These are phyloP conservation scores for Domatiomyces catenatus DNA, from an alignment of 2,329 filamentous ascomycete species.

Conservation along the genomic window DNA sequence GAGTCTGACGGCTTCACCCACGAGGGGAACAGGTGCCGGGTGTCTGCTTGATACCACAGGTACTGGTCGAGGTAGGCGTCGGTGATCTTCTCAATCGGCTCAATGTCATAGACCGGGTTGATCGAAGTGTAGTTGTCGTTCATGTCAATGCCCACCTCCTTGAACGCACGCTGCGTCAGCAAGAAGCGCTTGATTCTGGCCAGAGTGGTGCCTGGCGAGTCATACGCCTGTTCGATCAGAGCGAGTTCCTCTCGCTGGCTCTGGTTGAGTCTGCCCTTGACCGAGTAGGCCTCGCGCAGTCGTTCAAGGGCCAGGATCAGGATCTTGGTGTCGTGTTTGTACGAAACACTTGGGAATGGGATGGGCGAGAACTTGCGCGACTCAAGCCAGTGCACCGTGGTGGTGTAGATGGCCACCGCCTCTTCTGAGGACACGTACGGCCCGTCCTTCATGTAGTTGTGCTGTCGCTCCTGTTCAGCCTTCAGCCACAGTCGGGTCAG, in stretches of 20 bases:
- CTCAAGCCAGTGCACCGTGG: slow-evolving; percentile 96
- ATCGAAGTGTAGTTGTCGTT: slow-evolving; percentile 99
- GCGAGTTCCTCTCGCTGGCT: slow-evolving; percentile 94
- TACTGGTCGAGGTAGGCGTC: slow-evolving; percentile 98
- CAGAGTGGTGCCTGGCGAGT: slow-evolving; percentile 88
- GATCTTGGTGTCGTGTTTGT: slow-evolving; percentile 99
- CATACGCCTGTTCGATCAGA: slow-evolving; percentile 94
- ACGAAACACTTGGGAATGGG: slow-evolving; percentile 94
- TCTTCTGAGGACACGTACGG: slow-evolving; percentile 97
- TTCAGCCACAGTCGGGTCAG: slow-evolving; percentile 93
- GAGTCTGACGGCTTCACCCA: slow-evolving; percentile 99
- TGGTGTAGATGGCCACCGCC: slow-evolving; percentile 96
- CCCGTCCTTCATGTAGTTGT: slow-evolving; percentile 99
- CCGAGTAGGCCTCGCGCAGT: slow-evolving; percentile 86
- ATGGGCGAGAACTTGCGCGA: slow-evolving; percentile 97
- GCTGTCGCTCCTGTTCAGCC: slow-evolving; percentile 92
- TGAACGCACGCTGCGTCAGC: slow-evolving; percentile 92
- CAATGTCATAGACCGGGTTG: slow-evolving; percentile 97
- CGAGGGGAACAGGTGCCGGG: slow-evolving; percentile 87
- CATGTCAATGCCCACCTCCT: slow-evolving; percentile 99
- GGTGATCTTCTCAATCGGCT: slow-evolving; percentile 98
- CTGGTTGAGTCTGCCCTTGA: slow-evolving; percentile 92
- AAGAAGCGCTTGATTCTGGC: slow-evolving; percentile 96
- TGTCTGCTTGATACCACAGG: slow-evolving; percentile 96
- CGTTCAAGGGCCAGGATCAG: slow-evolving; percentile 88